Conservation (phyloP, 202 grass and related monocot genomes). For the Alloteropsis angusta region DNA sequence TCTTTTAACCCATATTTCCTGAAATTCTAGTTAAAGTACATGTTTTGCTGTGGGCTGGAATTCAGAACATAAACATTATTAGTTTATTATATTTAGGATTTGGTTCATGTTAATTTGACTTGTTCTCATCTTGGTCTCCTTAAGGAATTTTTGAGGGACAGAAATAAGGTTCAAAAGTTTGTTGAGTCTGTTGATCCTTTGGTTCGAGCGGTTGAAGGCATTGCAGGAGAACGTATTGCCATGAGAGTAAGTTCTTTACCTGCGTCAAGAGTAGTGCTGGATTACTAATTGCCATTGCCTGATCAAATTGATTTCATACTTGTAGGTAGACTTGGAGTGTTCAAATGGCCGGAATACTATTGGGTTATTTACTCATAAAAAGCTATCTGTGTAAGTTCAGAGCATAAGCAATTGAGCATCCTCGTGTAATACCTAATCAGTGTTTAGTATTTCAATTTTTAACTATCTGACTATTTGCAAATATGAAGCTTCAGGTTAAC, state of each 20-base stretch:
- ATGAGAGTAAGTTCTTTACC: constrained; percentile 69
- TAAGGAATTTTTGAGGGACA: constrained; percentile 76
- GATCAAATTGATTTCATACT: constrained; percentile 21
- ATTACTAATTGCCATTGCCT: background rate
- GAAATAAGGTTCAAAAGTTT: constrained; percentile 56
- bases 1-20: background rate
- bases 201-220: constrained; percentile 73
- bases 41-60: background rate
- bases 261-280: background rate
- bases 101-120: background rate
- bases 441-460: background rate
- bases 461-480: background rate
- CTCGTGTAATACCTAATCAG: background rate
- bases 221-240: constrained; percentile 61
- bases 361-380: constrained; percentile 80
- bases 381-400: constrained; percentile 69
- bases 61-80: background rate
- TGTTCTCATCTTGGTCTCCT: background rate
- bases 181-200: constrained; percentile 63
- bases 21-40: background rate
- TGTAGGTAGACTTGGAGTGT: constrained; percentile 86
- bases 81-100: background rate
- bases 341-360: constrained; percentile 64
- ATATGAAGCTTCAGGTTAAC: background rate
- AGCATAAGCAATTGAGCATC: background rate